A percentile compares a stretch with the other conserved stretches of the same genome.
Evolutionary conservation across 331 rosid species (phyloP).

Genomic region (Stylosanthes scabra): DNA sequence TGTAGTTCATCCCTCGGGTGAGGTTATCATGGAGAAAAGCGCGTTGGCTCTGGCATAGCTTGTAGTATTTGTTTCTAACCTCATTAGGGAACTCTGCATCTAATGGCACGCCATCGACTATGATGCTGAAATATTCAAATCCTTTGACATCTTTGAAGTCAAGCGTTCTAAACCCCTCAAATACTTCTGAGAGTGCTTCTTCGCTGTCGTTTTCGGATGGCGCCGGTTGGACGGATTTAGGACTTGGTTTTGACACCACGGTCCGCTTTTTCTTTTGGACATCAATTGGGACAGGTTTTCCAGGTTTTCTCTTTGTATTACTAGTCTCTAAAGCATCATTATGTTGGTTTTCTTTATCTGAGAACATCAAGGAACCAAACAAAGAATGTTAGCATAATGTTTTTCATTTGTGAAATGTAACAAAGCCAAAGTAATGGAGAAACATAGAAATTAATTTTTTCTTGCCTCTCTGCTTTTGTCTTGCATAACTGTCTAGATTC

Average conservation of each 20-base stretch:
- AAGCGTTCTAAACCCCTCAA: slow-evolving; percentile 50
- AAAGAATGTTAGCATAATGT: slow-evolving; percentile 18
- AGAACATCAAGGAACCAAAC: slow-evolving; percentile 36
- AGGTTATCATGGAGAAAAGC: slow-evolving; percentile 78
- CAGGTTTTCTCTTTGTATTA: slow-evolving; percentile 52
- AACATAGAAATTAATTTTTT: no score
- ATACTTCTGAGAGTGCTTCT: slow-evolving; percentile 64
- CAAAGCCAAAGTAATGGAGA: slow-evolving; percentile 29
- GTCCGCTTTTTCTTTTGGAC: slow-evolving; percentile 58
- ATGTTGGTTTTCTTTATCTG: slow-evolving; percentile 52
- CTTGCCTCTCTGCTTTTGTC: slow-evolving; percentile 65
- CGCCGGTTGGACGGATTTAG: slow-evolving; percentile 36
- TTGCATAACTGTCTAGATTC: slow-evolving; percentile 52
- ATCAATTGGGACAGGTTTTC: slow-evolving; percentile 42
- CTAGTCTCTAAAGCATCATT: slow-evolving; percentile 31
- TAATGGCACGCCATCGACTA: slow-evolving; percentile 59
- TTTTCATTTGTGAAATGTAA: slow-evolving; percentile 6
- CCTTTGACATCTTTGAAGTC: slow-evolving; percentile 60
- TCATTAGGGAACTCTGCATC: slow-evolving; percentile 66
- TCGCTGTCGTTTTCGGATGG: slow-evolving; percentile 63
- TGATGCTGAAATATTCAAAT: slow-evolving; percentile 59
- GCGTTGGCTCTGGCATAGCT: slow-evolving; percentile 72
- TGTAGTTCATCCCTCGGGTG: slow-evolving; percentile 53
- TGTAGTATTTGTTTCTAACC: slow-evolving; percentile 67
- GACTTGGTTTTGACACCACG: slow-evolving; percentile 32